Percentiles rank a stretch among this genome's conserved stretches.
These are phyloP conservation scores for Cytospora schulzeri DNA, from an alignment of 2,329 filamentous ascomycete genomes.

Conservation along the genomic window DNA sequence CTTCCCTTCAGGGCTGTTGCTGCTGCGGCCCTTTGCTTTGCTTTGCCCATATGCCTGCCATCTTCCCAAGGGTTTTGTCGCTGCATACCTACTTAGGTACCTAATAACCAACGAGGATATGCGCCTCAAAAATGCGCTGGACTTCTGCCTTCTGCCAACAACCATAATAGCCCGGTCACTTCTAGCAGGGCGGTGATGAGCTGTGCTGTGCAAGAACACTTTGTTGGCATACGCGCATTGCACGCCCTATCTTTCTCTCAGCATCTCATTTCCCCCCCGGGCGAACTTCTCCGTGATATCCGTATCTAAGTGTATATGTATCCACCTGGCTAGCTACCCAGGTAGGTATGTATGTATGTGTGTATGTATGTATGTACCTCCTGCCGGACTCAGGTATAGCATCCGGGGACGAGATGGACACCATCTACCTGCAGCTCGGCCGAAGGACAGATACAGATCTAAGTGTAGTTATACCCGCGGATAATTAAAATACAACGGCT, in stretches of 20 bases:
- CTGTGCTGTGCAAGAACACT: neutral
- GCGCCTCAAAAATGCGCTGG: neutral
- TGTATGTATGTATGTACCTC: no score
- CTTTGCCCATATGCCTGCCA: neutral
- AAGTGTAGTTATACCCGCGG: no score
- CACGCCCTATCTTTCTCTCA: neutral
- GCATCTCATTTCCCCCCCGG: neutral
- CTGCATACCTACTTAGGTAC: neutral
- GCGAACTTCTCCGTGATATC: neutral
- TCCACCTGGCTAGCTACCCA: no score
- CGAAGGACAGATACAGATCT: neutral
- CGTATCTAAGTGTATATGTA: neutral
- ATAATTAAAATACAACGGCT: neutral
- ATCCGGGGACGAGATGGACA: neutral
- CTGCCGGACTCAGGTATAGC: neutral
- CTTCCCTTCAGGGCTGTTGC: no score
- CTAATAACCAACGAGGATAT: neutral
- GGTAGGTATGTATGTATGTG: no score
- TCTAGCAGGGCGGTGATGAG: neutral
- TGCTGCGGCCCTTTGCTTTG: neutral
- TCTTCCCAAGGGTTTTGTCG: no score
- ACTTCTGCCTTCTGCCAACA: neutral
- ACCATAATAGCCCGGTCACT: neutral
- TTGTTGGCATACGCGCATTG: neutral
- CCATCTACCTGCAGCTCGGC: neutral